Base-by-base conservation (phyloP, 2,329 filamentous ascomycete species). In the Talaromyces sp. region DNA sequence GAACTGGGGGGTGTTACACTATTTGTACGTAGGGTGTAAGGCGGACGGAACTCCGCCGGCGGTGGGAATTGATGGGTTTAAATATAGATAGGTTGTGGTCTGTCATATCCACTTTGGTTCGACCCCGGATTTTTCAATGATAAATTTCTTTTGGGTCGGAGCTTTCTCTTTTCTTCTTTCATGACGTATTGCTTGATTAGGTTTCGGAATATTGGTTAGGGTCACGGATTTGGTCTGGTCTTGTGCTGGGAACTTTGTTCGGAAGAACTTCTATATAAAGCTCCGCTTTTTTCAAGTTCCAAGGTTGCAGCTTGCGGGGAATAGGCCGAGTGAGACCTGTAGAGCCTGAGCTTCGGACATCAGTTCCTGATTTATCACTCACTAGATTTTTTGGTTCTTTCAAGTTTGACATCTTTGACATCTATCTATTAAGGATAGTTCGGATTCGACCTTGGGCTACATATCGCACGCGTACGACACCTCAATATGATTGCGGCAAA, bases 401-500 rank as follows among this genome's bases (percentile, higher is more conserved):
- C n/a, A n/a, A n/a, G n/a, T n/a, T n/a, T n/a, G n/a, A n/a, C n/a
- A n/a, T n/a, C n/a, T n/a, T n/a, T n/a, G n/a, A n/a, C n/a, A n/a
- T n/a, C n/a, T n/a, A n/a, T n/a, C n/a, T n/a, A n/a, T n/a, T n/a
- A n/a, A n/a, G n/a, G n/a, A n/a, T n/a, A n/a, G n/a, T n/a, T n/a
- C n/a, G n/a, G n/a, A n/a, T n/a, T n/a, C n/a, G n/a, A n/a, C n/a
- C n/a, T n/a, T n/a, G n/a, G n/a, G n/a, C n/a, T n/a, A n/a, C n/a
- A n/a, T n/a, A n/a, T n/a, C n/a, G n/a, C n/a, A n/a, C n/a, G n/a
- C n/a, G n/a, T n/a, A n/a, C 33, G 5, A 41, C 24, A 39, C 8
- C 19, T 49, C 50, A 66, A 42, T 33, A 75, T 74, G 72, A 73
- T 71, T 61, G 69, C 72, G 40, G 61, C 70, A 54, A 65, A 70